These are phyloP conservation scores for Trichosanthes truncata DNA, from an alignment of 306 rosid genomes.

Conservation along the genomic window DNA sequence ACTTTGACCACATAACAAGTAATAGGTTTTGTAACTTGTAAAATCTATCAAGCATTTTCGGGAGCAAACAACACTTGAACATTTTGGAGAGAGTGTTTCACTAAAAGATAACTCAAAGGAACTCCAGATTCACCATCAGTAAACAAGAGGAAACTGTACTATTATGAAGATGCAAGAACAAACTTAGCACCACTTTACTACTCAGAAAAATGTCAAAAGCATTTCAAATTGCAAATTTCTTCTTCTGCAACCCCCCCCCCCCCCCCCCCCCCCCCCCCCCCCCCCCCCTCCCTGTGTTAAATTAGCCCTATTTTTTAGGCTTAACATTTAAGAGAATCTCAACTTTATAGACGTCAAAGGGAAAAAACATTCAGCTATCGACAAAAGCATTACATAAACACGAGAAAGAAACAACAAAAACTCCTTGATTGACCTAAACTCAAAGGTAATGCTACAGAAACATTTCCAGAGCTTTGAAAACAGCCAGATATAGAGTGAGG, in stretches of 20 bases:
- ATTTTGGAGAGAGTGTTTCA: background rate
- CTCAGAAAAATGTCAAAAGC: background rate
- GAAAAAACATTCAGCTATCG: background rate
- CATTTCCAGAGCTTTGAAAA: background rate
- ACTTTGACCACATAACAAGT: background rate
- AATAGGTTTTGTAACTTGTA: background rate
- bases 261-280: background rate
- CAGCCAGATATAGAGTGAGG: background rate
- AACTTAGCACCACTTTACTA: background rate
- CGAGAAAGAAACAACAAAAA: background rate
- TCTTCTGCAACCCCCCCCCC: background rate
- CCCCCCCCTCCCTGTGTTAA: background rate
- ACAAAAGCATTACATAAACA: background rate
- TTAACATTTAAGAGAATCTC: background rate
- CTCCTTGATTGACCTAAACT: background rate
- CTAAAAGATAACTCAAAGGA: background rate
- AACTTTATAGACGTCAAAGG: background rate
- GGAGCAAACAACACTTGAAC: background rate
- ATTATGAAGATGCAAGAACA: background rate
- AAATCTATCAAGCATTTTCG: background rate
- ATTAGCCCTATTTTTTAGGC: background rate
- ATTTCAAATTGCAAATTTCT: background rate
- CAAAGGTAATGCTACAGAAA: background rate
- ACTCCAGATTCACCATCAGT: background rate
- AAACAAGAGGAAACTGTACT: background rate